Percentiles rank a stretch among this genome's conserved stretches.
Evolutionary conservation across 768 basidiomycete genomes (phyloP).

Genomic region (Nidula microcarpa): DNA sequence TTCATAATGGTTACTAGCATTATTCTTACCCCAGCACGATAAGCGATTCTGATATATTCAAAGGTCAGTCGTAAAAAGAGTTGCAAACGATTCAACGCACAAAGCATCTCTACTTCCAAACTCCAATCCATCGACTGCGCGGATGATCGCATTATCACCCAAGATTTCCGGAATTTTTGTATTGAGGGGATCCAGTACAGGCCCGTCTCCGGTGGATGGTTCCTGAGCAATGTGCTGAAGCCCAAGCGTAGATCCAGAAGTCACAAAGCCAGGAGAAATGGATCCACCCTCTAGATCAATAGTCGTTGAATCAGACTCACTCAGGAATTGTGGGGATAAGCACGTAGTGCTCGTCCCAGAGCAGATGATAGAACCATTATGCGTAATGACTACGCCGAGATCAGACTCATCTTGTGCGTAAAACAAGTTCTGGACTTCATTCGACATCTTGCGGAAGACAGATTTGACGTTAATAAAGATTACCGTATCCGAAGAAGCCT

Average conservation of each 20-base stretch:
- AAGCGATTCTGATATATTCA: constrained; percentile 1
- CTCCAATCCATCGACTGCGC: neutral
- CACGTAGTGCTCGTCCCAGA: too few species aligned
- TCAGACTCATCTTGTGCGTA: too few species aligned
- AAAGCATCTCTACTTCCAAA: neutral
- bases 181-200: constrained; percentile 48
- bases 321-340: too few species aligned
- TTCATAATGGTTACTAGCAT: neutral
- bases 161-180: neutral
- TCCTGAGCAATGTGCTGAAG: constrained; percentile 67
- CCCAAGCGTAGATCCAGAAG: constrained; percentile 63
- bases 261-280: constrained; percentile 57
- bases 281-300: constrained; percentile 62
- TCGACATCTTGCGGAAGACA: constrained; percentile 20
- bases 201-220: constrained; percentile 63
- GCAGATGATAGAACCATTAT: too few species aligned
- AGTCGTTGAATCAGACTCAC: too few species aligned
- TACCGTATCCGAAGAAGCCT: constrained; percentile 28
- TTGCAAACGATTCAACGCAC: neutral
- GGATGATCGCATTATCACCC: neutral
- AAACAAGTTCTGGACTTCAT: too few species aligned
- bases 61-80: neutral
- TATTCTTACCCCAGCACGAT: neutral
- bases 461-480: constrained; percentile 66
- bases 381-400: too few species aligned